Evolutionary conservation across 192 early-diverging fungal genomes (phyloP).

Genomic region (Podila clonocystis): DNA sequence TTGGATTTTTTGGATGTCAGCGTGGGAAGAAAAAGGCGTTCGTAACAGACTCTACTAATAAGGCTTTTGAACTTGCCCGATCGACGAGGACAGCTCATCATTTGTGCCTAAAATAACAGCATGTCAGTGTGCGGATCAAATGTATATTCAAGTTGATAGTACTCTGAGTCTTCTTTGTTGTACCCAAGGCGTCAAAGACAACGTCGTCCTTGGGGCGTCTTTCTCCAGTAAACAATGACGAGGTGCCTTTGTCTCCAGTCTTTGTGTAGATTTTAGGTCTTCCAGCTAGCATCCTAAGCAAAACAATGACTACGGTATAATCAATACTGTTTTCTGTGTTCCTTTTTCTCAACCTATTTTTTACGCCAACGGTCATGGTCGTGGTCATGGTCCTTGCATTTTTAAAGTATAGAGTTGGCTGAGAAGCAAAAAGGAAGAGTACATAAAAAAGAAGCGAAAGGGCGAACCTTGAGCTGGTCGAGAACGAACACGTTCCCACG

Average conservation of each 20-base stretch:
- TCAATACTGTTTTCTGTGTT: too few relatives aligned
- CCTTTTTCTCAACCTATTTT: too few relatives aligned
- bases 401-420: too few relatives aligned
- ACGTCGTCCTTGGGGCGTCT: constrained; percentile 85
- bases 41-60: too few relatives aligned
- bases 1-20: background rate
- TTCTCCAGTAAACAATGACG: constrained; percentile 88
- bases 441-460: too few relatives aligned
- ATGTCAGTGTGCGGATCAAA: background rate
- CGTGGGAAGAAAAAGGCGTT: too few relatives aligned
- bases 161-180: background rate
- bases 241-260: constrained; percentile 93
- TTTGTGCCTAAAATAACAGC: constrained; percentile 61
- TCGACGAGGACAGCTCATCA: constrained; percentile 83
- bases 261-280: constrained; percentile 87
- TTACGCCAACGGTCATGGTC: too few relatives aligned
- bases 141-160: background rate
- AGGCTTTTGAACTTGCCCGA: constrained; percentile 59
- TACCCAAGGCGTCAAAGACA: constrained; percentile 88
- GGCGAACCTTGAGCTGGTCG: too few relatives aligned
- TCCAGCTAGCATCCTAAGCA: constrained; percentile 9
- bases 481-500: too few relatives aligned
- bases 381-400: too few relatives aligned
- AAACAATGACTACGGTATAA: background rate
- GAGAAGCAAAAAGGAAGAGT: too few relatives aligned